phyloP scores from a whole-genome alignment of 495 filamentous ascomycete genomes.

The Aspergillus asperescens region DNA sequence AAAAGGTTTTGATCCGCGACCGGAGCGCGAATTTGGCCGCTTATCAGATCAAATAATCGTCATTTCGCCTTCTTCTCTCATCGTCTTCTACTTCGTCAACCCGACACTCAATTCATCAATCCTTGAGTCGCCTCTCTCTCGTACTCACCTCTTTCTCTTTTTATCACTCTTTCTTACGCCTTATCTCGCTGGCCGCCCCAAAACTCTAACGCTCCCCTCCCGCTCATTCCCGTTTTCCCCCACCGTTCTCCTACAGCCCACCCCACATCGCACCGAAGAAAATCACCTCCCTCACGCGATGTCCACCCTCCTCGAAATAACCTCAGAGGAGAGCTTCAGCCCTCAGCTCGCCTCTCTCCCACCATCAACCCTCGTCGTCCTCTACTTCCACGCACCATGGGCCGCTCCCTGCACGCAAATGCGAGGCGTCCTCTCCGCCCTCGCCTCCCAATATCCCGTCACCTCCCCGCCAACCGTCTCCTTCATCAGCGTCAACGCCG shows the following conservation, averaged over 20 bases:
- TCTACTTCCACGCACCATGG: constrained; percentile 96
- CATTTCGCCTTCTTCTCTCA: constrained; percentile 4
- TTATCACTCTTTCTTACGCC: neutral
- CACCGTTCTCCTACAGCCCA: constrained; percentile 4
- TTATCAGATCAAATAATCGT: constrained; percentile 10
- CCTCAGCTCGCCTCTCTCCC: constrained; percentile 58
- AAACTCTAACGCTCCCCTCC: neutral
- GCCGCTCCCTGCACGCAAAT: constrained; percentile 95
- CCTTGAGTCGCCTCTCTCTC: neutral
- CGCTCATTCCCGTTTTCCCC: neutral
- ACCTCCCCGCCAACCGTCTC: constrained; percentile 59
- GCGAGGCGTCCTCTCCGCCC: constrained; percentile 75
- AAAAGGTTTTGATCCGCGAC: constrained; percentile 17
- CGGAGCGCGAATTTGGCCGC: neutral
- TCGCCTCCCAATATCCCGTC: constrained; percentile 74
- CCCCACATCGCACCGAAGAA: constrained; percentile 11
- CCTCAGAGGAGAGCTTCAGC: constrained; percentile 61
- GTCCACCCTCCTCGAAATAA: constrained; percentile 72
- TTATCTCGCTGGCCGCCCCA: neutral
- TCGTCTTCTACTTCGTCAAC: constrained; percentile 7
- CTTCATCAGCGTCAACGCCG: constrained; percentile 85
- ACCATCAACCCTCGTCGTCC: constrained; percentile 62
- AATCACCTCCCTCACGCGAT: constrained; percentile 33
- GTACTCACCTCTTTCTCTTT: neutral
- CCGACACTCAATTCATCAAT: constrained; percentile 5